Evolutionary conservation across 495 filamentous ascomycete genomes (phyloP).

Genomic region (Eremomyces bilateralis): DNA sequence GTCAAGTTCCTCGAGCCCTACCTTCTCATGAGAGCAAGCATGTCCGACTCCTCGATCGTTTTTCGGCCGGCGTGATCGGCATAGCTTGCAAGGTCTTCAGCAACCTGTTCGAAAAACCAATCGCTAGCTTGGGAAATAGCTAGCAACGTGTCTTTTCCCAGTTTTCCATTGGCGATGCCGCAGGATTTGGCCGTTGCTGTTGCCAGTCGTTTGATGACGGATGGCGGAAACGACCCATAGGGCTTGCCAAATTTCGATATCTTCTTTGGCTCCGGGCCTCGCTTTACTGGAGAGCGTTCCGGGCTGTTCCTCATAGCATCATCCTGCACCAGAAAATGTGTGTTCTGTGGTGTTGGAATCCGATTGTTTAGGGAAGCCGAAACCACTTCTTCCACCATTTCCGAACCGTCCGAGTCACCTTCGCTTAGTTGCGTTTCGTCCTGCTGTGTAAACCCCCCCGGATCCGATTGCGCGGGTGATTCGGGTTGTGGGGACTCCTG

Average conservation of each 20-base stretch:
- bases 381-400: too few species aligned
- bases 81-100: slow-evolving; percentile 58
- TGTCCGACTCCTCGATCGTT: slow-evolving; percentile 69
- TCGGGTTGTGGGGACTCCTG: not conserved
- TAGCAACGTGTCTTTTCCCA: slow-evolving; percentile 48
- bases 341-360: too few species aligned
- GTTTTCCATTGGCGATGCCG: slow-evolving; percentile 36
- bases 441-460: too few species aligned
- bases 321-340: too few species aligned
- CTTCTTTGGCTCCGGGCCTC: slow-evolving; percentile 18
- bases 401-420: too few species aligned
- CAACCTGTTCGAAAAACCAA: slow-evolving; percentile 73
- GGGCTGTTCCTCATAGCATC: not conserved
- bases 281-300: slow-evolving; percentile 7
- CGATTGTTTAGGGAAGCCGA: too few species aligned
- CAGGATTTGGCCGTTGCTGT: slow-evolving; percentile 41
- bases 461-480: too few species aligned
- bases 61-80: slow-evolving; percentile 64
- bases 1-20: slow-evolving; percentile 22
- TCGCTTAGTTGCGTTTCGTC: too few species aligned
- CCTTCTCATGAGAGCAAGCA: slow-evolving; percentile 64
- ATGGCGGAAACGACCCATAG: slow-evolving; percentile 49
- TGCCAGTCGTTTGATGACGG: slow-evolving; percentile 54
- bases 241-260: slow-evolving; percentile 53
- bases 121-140: slow-evolving; percentile 60